Percentiles rank a stretch among this genome's conserved stretches.
These are phyloP conservation scores for Calamus simplicifolius DNA, from an alignment of 176 grass and related monocot species.

Conservation along the genomic window DNA sequence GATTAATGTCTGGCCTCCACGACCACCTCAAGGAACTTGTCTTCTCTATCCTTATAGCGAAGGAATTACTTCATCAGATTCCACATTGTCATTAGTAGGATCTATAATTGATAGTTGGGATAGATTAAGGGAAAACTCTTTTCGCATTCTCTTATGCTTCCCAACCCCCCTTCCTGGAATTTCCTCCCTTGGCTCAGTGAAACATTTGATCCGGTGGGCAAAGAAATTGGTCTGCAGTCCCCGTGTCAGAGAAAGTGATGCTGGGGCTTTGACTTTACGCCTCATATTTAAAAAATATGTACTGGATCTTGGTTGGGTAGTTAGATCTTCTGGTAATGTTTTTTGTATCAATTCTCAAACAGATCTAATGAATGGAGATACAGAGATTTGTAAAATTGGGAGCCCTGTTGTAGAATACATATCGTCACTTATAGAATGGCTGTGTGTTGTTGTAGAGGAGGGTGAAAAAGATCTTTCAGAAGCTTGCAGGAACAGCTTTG, in stretches of 20 bases:
- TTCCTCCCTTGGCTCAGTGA: conserved; percentile 50
- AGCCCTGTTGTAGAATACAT: conserved; percentile 67
- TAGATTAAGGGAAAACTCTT: conserved; percentile 73
- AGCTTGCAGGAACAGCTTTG: conserved; percentile 87
- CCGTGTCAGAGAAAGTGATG: conserved; percentile 97
- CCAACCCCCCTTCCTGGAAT: conserved; percentile 98
- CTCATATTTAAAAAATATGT: conserved; percentile 97
- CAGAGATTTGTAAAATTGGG: conserved; percentile 26
- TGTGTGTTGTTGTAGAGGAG: conserved; percentile 63
- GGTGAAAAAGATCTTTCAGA: conserved; percentile 80
- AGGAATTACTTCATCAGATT: conserved; percentile 73
- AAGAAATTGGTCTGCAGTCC: conserved; percentile 78
- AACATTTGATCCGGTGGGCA: conserved; percentile 72
- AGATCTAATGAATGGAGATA: conserved; percentile 28
- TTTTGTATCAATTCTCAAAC: conserved; percentile 41
- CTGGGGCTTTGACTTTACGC: conserved; percentile 83
- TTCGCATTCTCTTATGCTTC: conserved; percentile 81
- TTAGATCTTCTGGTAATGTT: conserved; percentile 53
- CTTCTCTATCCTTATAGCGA: conserved; percentile 62
- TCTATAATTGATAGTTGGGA: conserved; percentile 98
- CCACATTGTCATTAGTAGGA: conserved; percentile 87
- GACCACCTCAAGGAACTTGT: conserved; percentile 43
- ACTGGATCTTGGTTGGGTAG: conserved; percentile 60
- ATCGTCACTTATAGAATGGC: conserved; percentile 70
- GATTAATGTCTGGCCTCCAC: conserved; percentile 88